Conservation (phyloP, 106 monocot species). For the Vanilla planifolia region DNA sequence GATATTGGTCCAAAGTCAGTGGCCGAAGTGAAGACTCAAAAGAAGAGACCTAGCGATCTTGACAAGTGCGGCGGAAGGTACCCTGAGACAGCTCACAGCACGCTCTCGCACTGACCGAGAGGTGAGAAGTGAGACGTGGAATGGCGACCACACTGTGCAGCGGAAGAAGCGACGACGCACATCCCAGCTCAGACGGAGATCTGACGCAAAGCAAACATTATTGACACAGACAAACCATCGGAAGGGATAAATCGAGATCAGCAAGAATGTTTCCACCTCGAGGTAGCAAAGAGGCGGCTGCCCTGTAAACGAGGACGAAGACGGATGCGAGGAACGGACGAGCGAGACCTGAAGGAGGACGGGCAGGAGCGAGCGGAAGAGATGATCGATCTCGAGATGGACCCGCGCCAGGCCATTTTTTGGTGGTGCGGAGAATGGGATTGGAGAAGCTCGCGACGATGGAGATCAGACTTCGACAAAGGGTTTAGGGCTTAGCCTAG, state of each 20-base stretch:
- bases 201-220: constrained; percentile 16
- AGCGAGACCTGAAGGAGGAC: constrained; percentile 23
- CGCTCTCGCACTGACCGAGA: constrained; percentile 60
- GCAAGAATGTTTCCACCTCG: constrained; percentile 27
- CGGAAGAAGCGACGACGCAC: constrained; percentile 51
- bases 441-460: neutral
- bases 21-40: constrained; percentile 20
- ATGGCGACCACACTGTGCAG: constrained; percentile 41
- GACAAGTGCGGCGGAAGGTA: constrained; percentile 80
- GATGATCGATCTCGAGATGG: constrained; percentile 46
- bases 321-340: constrained; percentile 14
- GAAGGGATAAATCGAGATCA: neutral
- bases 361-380: constrained; percentile 33
- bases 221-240: neutral
- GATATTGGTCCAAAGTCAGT: constrained; percentile 1
- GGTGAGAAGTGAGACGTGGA: constrained; percentile 60
- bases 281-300: constrained; percentile 23
- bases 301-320: constrained; percentile 13
- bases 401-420: constrained; percentile 51
- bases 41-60: constrained; percentile 71
- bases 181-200: constrained; percentile 38
- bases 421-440: too few relatives aligned
- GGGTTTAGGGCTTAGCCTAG: constrained; percentile 18
- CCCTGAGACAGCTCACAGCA: constrained; percentile 93
- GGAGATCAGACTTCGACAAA: neutral